Percentiles rank a stretch among this genome's conserved stretches.
phyloP scores from a whole-genome alignment of 371 early-diverging fungal genomes.

The Haplosporangium sp. region DNA sequence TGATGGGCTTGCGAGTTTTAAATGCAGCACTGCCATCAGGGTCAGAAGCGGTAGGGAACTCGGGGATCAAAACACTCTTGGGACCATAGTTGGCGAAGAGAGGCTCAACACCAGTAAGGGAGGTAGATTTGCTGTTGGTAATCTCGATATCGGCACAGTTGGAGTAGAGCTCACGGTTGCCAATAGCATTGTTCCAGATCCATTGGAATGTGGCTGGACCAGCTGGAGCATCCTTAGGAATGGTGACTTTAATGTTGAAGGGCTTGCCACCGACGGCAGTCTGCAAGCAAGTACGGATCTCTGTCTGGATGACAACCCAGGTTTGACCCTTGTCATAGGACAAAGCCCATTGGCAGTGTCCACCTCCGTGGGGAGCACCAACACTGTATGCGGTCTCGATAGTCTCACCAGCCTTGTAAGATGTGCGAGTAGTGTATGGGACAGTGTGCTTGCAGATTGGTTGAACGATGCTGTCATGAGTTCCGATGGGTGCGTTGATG shows the following conservation, averaged over 20 bases:
- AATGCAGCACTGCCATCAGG: conserved; percentile 25
- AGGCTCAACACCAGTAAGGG: conserved; percentile 58
- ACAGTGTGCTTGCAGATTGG: conserved; percentile 41
- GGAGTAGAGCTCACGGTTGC: conserved; percentile 77
- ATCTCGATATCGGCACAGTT: conserved; percentile 76
- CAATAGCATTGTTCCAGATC: conserved; percentile 66
- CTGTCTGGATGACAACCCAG: conserved; percentile 70
- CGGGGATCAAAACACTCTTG: conserved; percentile 49
- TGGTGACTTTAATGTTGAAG: conserved; percentile 55
- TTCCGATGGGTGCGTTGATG: conserved; percentile 42
- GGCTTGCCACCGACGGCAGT: conserved; percentile 11
- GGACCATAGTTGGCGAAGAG: conserved; percentile 64
- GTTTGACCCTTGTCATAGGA: conserved; percentile 72
- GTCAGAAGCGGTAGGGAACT: conserved; percentile 54
- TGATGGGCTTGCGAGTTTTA: conserved; percentile 31
- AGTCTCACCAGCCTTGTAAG: conserved; percentile 51
- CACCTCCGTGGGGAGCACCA: conserved; percentile 64
- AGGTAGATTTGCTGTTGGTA: conserved; percentile 50
- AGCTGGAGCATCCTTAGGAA: conserved; percentile 64
- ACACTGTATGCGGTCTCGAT: conserved; percentile 45
- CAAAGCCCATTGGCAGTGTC: conserved; percentile 78
- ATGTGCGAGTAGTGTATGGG: conserved; percentile 27
- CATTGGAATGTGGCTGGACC: conserved; percentile 56
- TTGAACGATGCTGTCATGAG: neutral
- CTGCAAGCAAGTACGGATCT: conserved; percentile 62